These are phyloP conservation scores for Nannochloropsis salina DNA, from an alignment of 108 stramenopile species.

Conservation along the genomic window DNA sequence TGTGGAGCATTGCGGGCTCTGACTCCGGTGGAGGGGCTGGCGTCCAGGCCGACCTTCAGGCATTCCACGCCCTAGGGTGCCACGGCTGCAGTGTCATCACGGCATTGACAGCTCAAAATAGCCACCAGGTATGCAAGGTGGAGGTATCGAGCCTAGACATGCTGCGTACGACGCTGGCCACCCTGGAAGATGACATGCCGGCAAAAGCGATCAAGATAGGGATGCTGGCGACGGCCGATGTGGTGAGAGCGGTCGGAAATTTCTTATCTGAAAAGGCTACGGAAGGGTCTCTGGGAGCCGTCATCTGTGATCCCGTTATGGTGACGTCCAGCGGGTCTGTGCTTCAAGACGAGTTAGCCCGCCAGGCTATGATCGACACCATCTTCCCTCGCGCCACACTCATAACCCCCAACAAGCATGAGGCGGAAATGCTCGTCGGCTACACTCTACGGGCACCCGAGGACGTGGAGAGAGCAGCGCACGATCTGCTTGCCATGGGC, in stretches of 20 bases:
- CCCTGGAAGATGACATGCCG: slow-evolving; percentile 66
- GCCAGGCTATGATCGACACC: slow-evolving; percentile 60
- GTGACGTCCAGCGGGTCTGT: slow-evolving; percentile 67
- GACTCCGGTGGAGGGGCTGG: slow-evolving; percentile 92
- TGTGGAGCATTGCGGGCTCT: slow-evolving; percentile 85
- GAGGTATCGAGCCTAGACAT: slow-evolving; percentile 39
- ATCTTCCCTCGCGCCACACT: slow-evolving; percentile 74
- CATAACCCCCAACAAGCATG: slow-evolving; percentile 80
- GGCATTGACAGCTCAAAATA: slow-evolving; percentile 73
- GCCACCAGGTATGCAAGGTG: slow-evolving; percentile 39
- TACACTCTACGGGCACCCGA: slow-evolving; percentile 53
- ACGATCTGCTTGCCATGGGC: slow-evolving; percentile 60
- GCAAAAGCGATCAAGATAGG: slow-evolving; percentile 79
- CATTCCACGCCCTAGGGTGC: slow-evolving; percentile 63
- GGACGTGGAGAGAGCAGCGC: slow-evolving; percentile 72
- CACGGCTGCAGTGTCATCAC: slow-evolving; percentile 88
- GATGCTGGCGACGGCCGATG: slow-evolving; percentile 70
- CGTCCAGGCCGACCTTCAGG: slow-evolving; percentile 85
- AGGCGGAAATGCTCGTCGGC: slow-evolving; percentile 77
- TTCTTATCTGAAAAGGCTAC: slow-evolving; percentile 56
- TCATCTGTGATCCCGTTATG: slow-evolving; percentile 90
- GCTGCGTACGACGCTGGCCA: slow-evolving; percentile 28
- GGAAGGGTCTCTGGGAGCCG: slow-evolving; percentile 13
- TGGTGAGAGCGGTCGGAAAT: slow-evolving; percentile 63
- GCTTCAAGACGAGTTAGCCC: slow-evolving; percentile 68